These are phyloP conservation scores for Luffa aegyptiaca DNA, from an alignment of 306 rosid species.

Conservation along the genomic window DNA sequence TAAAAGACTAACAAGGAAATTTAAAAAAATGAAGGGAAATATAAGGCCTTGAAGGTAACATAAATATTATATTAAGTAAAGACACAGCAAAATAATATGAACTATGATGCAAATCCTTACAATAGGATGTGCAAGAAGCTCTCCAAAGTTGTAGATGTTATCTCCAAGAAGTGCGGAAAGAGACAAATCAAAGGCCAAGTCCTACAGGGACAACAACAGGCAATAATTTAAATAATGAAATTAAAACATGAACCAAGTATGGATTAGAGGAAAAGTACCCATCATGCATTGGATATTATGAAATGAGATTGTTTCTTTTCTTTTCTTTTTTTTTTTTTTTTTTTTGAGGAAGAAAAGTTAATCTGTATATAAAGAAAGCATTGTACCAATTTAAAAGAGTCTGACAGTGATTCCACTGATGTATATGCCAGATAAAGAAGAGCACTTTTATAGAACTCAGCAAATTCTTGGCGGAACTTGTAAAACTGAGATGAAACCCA, in stretches of 20 bases:
- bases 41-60: background rate
- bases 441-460: conserved; percentile 96
- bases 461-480: conserved; percentile 83
- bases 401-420: conserved; percentile 95
- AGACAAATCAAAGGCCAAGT: conserved; percentile 92
- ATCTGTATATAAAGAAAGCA: background rate
- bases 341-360: background rate
- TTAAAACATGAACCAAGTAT: conserved; percentile 1
- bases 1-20: background rate
- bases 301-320: background rate
- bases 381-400: conserved; percentile 86
- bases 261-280: background rate
- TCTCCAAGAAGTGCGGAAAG: conserved; percentile 97
- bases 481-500: conserved; percentile 95
- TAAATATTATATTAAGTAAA: background rate
- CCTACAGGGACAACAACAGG: conserved; percentile 32
- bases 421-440: conserved; percentile 97
- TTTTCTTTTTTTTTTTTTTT: background rate
- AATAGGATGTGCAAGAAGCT: conserved; percentile 94
- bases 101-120: conserved; percentile 35
- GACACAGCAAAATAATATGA: background rate
- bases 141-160: conserved; percentile 97
- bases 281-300: background rate
- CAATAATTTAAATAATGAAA: conserved; percentile 5
- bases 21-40: background rate